phyloP scores from a whole-genome alignment of 148 eudicot genomes.

The Polygonum maritimum region DNA sequence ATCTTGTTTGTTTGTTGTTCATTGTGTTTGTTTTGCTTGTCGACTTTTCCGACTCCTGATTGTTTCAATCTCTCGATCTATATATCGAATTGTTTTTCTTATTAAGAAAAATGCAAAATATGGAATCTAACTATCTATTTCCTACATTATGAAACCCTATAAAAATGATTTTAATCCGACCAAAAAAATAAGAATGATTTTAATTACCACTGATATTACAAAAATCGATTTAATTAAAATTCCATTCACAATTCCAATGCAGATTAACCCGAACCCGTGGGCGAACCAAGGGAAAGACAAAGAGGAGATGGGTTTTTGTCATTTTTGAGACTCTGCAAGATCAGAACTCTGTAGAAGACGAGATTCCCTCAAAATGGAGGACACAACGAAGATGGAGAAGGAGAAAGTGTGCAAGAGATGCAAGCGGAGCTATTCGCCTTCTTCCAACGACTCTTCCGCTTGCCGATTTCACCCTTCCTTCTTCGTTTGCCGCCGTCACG shows the following conservation, averaged over 20 bases:
- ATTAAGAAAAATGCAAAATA: too few relatives aligned
- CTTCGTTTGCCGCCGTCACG: slow-evolving; percentile 97
- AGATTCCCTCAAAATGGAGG: background rate
- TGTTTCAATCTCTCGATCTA: too few relatives aligned
- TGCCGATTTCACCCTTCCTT: slow-evolving; percentile 88
- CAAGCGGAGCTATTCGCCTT: slow-evolving; percentile 34
- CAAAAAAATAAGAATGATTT: too few relatives aligned
- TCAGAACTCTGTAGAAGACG: background rate
- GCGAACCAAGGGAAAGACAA: background rate
- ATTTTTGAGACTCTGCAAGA: background rate
- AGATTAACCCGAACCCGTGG: background rate
- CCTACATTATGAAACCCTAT: too few relatives aligned
- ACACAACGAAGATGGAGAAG: slow-evolving; percentile 12
- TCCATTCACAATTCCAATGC: background rate
- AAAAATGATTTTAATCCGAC: too few relatives aligned
- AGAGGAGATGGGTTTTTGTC: background rate
- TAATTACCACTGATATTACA: too few relatives aligned
- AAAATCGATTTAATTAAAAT: too few relatives aligned
- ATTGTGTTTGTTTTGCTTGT: too few relatives aligned
- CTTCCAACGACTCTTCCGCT: slow-evolving; percentile 47
- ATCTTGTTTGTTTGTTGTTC: too few relatives aligned
- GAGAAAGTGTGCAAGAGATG: slow-evolving; percentile 61
- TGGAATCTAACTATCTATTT: too few relatives aligned
- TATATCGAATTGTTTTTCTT: too few relatives aligned
- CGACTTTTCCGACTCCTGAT: too few relatives aligned